These are phyloP conservation scores for Cordyceps cicadae DNA, from an alignment of 2,329 filamentous ascomycete genomes.

Conservation along the genomic window DNA sequence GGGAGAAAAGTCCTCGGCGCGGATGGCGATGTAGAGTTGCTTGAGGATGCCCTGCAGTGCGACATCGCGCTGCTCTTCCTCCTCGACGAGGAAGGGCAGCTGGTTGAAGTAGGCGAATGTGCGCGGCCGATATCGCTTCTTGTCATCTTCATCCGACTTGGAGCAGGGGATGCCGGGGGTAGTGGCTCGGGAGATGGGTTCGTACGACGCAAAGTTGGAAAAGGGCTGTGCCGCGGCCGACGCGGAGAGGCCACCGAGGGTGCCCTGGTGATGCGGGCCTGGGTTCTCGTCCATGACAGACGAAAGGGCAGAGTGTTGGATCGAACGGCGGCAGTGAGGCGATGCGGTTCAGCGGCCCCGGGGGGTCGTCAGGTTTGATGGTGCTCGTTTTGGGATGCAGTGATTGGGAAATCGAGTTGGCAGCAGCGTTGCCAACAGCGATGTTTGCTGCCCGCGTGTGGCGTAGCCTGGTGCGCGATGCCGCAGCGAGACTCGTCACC, in stretches of 20 bases:
- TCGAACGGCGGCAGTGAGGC: neutral
- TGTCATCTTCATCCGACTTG: slow-evolving; percentile 41
- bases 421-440: neutral
- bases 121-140: slow-evolving; percentile 67
- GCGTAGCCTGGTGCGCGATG: neutral
- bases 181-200: slow-evolving; percentile 76
- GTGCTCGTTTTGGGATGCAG: neutral
- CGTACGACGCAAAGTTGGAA: slow-evolving; percentile 38
- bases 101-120: slow-evolving; percentile 91
- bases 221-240: slow-evolving; percentile 25
- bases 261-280: slow-evolving; percentile 25
- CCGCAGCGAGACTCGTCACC: neutral
- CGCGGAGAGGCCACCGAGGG: slow-evolving; percentile 24
- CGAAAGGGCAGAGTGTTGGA: neutral
- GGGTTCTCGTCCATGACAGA: slow-evolving; percentile 31
- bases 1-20: slow-evolving; percentile 87
- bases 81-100: slow-evolving; percentile 82
- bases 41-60: slow-evolving; percentile 84
- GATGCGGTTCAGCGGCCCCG: neutral
- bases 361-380: neutral
- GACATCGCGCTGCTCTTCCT: slow-evolving; percentile 65
- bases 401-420: neutral
- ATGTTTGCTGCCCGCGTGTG: neutral
- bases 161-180: slow-evolving; percentile 63
- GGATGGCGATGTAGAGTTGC: slow-evolving; percentile 84